Percentiles rank a stretch among this genome's conserved stretches.
Conservation (phyloP, 2,329 filamentous ascomycete species). For the Aureobasidium uvarum region DNA sequence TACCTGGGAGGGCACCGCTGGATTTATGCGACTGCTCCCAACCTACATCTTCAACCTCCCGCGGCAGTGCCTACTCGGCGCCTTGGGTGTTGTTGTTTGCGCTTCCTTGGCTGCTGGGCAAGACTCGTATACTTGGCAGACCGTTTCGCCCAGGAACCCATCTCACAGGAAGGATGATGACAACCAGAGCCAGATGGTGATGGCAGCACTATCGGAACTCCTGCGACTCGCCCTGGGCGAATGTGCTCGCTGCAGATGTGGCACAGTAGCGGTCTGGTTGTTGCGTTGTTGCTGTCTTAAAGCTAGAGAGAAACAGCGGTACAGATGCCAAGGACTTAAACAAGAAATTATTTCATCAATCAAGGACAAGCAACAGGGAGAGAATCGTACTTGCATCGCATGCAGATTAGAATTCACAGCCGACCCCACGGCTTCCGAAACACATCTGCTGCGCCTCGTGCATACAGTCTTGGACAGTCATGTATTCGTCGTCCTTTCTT, state of each 20-base stretch:
- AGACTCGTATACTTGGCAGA: conserved; percentile 14
- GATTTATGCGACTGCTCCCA: conserved; percentile 17
- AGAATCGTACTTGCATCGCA: not conserved
- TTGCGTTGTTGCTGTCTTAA: not conserved
- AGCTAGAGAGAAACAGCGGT: not conserved
- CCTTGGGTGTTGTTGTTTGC: conserved; percentile 21
- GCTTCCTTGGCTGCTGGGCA: conserved; percentile 17
- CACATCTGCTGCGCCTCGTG: conserved; percentile 18
- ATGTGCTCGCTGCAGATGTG: not conserved
- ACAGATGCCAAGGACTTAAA: conserved; percentile 3
- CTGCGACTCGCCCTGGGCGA: not conserved
- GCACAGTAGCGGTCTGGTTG: not conserved
- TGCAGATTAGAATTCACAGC: conserved; percentile 4
- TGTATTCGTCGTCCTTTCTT: conserved; percentile 22
- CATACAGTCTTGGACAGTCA: conserved; percentile 6
- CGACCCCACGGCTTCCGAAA: conserved; percentile 15
- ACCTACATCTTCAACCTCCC: conserved; percentile 10
- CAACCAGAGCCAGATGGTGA: not conserved
- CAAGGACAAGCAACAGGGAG: not conserved
- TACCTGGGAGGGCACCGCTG: not conserved
- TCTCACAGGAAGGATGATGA: not conserved
- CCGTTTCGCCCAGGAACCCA: not conserved
- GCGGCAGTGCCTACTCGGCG: conserved; percentile 12
- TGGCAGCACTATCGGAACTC: not conserved
- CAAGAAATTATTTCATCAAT: not conserved